Conservation (phyloP, 75 land plant genomes). For the Sequoiadendron giganteum region DNA sequence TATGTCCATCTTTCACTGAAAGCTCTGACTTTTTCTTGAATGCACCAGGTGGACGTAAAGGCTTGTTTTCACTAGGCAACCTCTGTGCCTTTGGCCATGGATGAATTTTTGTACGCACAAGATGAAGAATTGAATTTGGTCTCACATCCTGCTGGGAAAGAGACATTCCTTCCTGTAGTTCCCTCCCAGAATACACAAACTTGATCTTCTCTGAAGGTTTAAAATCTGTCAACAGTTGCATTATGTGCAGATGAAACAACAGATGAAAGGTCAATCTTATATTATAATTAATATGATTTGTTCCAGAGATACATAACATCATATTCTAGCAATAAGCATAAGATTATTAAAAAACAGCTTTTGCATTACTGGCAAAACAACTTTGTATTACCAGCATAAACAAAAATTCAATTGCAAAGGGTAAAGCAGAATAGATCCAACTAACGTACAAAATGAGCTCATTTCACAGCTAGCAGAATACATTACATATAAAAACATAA, state of each 20-base stretch:
- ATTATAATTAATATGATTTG: not conserved
- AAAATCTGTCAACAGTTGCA: slow-evolving; percentile 49
- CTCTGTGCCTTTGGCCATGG: slow-evolving; percentile 89
- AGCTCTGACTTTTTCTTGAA: slow-evolving; percentile 98
- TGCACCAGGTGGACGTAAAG: slow-evolving; percentile 95
- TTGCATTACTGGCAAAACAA: not conserved
- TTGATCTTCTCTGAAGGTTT: slow-evolving; percentile 78
- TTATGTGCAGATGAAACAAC: not conserved
- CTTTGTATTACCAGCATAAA: not conserved
- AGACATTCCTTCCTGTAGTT: slow-evolving; percentile 69
- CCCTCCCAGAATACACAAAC: slow-evolving; percentile 73
- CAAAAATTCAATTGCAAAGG: not conserved
- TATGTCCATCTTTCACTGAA: slow-evolving; percentile 95
- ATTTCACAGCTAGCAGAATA: not conserved
- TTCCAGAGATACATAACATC: not conserved
- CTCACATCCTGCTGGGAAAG: slow-evolving; percentile 79
- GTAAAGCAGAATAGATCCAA: not conserved
- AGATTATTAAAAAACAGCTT: not conserved
- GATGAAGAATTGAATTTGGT: slow-evolving; percentile 94
- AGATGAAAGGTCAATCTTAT: not conserved
- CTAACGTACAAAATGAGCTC: not conserved
- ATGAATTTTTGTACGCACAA: slow-evolving; percentile 84
- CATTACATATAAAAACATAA: not conserved
- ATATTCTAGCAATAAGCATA: not conserved
- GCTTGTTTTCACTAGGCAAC: slow-evolving; percentile 87